phyloP scores from a whole-genome alignment of 2,329 filamentous ascomycete genomes.

The Arthroderma uncinatum region DNA sequence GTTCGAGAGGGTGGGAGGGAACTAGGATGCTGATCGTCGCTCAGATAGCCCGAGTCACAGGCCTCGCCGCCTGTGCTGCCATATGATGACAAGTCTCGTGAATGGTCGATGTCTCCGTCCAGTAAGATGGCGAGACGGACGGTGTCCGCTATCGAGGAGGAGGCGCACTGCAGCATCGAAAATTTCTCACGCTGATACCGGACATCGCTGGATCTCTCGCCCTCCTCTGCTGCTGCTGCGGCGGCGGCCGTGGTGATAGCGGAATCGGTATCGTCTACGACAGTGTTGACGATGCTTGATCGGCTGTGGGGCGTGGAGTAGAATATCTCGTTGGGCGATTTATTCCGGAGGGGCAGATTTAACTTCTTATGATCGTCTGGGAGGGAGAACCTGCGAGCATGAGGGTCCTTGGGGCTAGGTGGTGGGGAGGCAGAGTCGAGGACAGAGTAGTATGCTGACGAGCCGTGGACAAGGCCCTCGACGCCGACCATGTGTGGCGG shows the following conservation, averaged over 20 bases:
- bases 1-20: slow-evolving; percentile 12
- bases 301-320: slow-evolving; percentile 4
- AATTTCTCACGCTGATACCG: slow-evolving; percentile 32
- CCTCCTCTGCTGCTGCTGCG: slow-evolving; percentile 1
- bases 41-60: slow-evolving; percentile 2
- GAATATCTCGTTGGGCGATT: background rate
- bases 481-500: background rate
- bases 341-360: background rate
- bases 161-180: slow-evolving; percentile 31
- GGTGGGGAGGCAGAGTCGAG: slow-evolving; percentile 8
- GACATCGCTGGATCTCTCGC: slow-evolving; percentile 17
- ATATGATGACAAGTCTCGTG: background rate
- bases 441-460: background rate
- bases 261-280: slow-evolving; percentile 2
- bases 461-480: background rate
- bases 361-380: background rate
- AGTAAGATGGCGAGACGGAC: slow-evolving; percentile 28
- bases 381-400: slow-evolving; percentile 7
- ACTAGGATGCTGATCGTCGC: slow-evolving; percentile 15
- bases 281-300: background rate
- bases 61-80: background rate
- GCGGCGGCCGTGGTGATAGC: slow-evolving; percentile 3
- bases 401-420: slow-evolving; percentile 6
- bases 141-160: slow-evolving; percentile 26
- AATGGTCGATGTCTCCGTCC: slow-evolving; percentile 15